A percentile compares a stretch with the other conserved stretches of the same genome.
Evolutionary conservation across 495 filamentous ascomycete genomes (phyloP).

Genomic region (Hamigera avellanea): DNA sequence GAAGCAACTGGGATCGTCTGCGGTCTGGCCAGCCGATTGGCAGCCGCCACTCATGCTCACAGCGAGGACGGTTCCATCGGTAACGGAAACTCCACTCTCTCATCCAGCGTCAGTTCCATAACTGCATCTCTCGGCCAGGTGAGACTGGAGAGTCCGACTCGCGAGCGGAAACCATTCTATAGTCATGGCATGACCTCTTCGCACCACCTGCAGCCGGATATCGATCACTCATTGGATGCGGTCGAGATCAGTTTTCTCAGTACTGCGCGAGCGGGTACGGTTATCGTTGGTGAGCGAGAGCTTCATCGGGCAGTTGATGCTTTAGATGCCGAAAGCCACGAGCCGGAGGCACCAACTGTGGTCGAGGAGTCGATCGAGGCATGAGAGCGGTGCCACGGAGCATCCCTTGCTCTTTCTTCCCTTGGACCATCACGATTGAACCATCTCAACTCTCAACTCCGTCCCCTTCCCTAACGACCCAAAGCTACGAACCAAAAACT

Average conservation of each 20-base stretch:
- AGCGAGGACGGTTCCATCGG: conserved; percentile 5
- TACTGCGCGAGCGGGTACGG: conserved; percentile 81
- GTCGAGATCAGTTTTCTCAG: conserved; percentile 88
- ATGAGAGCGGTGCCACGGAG: too few relatives aligned
- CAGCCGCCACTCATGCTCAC: conserved; percentile 37
- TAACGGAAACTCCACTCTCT: conserved; percentile 8
- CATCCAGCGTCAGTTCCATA: conserved; percentile 8
- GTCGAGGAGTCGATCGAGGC: neutral
- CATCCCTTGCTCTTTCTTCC: too few relatives aligned
- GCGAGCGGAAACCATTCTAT: conserved; percentile 4
- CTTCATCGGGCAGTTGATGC: conserved; percentile 59
- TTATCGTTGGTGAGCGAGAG: conserved; percentile 70
- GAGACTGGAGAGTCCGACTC: too few relatives aligned
- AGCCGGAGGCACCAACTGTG: neutral
- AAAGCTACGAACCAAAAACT: too few relatives aligned
- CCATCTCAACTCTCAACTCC: too few relatives aligned
- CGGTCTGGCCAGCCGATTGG: conserved; percentile 73
- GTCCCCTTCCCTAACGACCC: too few relatives aligned
- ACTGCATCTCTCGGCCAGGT: conserved; percentile 10
- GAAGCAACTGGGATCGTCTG: conserved; percentile 93
- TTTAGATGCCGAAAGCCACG: conserved; percentile 35
- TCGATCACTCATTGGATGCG: conserved; percentile 35
- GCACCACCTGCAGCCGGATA: conserved; percentile 28
- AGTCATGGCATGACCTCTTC: neutral
- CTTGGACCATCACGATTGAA: too few relatives aligned